These are phyloP conservation scores for Suillus americanus DNA, from an alignment of 768 basidiomycete species.

Conservation along the genomic window DNA sequence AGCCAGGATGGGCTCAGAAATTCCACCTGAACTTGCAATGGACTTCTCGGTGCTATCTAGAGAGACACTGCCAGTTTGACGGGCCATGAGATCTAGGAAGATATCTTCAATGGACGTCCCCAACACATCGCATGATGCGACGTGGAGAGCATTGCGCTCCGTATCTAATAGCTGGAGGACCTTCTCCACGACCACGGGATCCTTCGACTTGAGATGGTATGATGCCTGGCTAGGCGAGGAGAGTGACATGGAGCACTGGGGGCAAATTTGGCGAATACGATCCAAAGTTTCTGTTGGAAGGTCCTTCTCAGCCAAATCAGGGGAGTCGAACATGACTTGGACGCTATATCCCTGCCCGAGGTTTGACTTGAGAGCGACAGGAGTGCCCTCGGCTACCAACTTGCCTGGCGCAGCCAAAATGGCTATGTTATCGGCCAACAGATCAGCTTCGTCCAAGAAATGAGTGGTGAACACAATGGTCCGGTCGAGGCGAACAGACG, in stretches of 20 bases:
- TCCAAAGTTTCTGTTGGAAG: slow-evolving; percentile 35
- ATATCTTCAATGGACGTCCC: slow-evolving; percentile 82
- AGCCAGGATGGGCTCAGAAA: slow-evolving; percentile 1
- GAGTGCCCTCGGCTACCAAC: slow-evolving; percentile 70
- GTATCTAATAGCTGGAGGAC: slow-evolving; percentile 57
- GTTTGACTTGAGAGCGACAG: slow-evolving; percentile 69
- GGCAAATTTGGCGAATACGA: slow-evolving; percentile 44
- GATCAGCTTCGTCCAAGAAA: slow-evolving; percentile 78
- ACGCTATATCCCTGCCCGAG: slow-evolving; percentile 74
- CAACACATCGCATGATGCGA: slow-evolving; percentile 63
- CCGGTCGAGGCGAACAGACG: slow-evolving; percentile 60
- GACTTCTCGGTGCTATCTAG: slow-evolving; percentile 29
- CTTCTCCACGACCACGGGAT: slow-evolving; percentile 50
- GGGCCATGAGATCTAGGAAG: slow-evolving; percentile 70
- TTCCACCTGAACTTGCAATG: slow-evolving; percentile 10
- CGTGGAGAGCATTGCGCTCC: slow-evolving; percentile 35
- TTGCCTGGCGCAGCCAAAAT: slow-evolving; percentile 76
- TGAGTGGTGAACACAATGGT: slow-evolving; percentile 81
- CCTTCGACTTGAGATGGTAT: slow-evolving; percentile 64
- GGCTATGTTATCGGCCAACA: slow-evolving; percentile 74
- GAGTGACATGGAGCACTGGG: slow-evolving; percentile 41
- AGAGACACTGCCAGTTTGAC: slow-evolving; percentile 18
- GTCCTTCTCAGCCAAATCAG: slow-evolving; percentile 31
- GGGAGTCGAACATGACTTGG: slow-evolving; percentile 46
- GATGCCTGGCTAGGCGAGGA: slow-evolving; percentile 43